Evolutionary conservation across 305 asterid species (phyloP), one percentile per base, ranked within the genome.

Genomic region (Solanum aculeatissimum): DNA sequence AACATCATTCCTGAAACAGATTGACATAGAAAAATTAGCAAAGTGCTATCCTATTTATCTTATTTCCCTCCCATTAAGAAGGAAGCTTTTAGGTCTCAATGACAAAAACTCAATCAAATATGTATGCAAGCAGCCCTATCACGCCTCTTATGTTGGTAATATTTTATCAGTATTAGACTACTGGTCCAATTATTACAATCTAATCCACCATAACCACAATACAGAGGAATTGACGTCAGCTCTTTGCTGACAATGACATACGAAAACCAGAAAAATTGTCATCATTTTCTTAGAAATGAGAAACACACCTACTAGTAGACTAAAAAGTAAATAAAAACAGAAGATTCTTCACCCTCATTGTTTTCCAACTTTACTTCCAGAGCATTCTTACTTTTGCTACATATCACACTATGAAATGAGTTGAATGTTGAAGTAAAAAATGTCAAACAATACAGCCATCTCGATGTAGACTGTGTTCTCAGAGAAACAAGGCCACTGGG

Each of bases 1-100:
- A 88, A 92, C 91, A 97, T 91, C 58, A 90, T 75, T 77, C 98
- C 99, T 96, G 91, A 8, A 62, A 85, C 81, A 80, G 10, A 54
- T 32, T 12, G 35, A 79, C n/a, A 88, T 69, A 77, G 63, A 7
- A 72, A 55, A 25, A 58, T 25, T 62, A 71, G 27, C 18, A 54
- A 42, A 84, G 82, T 74, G 57, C 43, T 84, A 47, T 21, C 84
- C 58, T 74, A 68, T 51, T 23, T 80, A 72, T 78, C 66, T 83
- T 49, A 62, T 81, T 23, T 23, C 74, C 38, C 29, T 23, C 29
- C 29, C 58, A 16, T 43, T 62, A 29, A 29, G 62, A 75, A 49
- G 43, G 82, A 75, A 49, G 27, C 63, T 75, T 32, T 75, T 15
- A 49, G 18, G 62, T 75, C 15, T 27, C 62, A 27, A 75, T 9